Percentiles rank a stretch among this genome's conserved stretches.
Conservation (phyloP, 345 rosid genomes). For the Toxicodendron radicans region DNA sequence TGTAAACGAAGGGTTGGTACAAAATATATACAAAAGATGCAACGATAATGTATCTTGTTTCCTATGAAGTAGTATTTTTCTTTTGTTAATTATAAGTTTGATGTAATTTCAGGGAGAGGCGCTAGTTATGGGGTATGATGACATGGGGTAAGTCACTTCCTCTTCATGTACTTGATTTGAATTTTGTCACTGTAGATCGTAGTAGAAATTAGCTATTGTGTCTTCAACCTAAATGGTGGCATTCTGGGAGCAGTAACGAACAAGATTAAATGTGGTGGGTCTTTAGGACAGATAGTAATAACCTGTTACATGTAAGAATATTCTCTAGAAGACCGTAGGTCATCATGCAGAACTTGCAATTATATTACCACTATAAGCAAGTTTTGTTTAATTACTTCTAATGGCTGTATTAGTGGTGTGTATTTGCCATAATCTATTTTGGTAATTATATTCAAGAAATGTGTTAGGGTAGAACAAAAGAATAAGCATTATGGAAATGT, state of each 20-base stretch:
- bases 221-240: neutral
- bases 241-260: neutral
- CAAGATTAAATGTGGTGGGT: neutral
- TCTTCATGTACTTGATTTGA: slow-evolving; percentile 2
- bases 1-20: neutral
- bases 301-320: neutral
- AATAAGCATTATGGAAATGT: too few species aligned
- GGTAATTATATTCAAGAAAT: neutral
- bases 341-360: neutral
- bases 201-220: neutral
- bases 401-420: neutral
- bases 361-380: neutral
- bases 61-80: neutral
- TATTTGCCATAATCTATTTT: neutral
- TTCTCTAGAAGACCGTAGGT: neutral
- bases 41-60: neutral
- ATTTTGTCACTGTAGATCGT: neutral
- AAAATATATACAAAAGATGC: neutral
- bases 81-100: slow-evolving; percentile 22
- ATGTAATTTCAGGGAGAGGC: slow-evolving; percentile 87
- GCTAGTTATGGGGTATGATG: slow-evolving; percentile 97
- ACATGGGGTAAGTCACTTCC: slow-evolving; percentile 78
- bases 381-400: neutral
- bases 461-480: too few species aligned
- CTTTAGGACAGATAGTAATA: neutral